These are phyloP conservation scores for Didymella keratinophila DNA, from an alignment of 2,329 filamentous ascomycete species.

Conservation along the genomic window DNA sequence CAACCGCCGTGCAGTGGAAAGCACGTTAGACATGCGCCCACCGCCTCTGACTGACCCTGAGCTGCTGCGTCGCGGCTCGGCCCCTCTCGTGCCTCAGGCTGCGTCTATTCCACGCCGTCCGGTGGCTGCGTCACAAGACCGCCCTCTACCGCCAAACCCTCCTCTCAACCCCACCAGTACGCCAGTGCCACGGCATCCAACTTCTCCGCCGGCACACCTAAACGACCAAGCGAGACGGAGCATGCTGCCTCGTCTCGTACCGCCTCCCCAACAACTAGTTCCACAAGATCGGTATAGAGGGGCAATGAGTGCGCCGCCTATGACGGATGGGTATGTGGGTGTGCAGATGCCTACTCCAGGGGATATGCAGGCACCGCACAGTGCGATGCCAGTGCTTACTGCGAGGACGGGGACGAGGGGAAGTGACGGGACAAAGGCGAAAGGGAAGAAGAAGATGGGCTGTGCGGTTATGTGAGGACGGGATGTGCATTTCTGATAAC, in stretches of 20 bases:
- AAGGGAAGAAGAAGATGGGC: constrained; percentile 27
- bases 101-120: constrained; percentile 23
- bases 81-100: constrained; percentile 20
- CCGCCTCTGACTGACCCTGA: constrained; percentile 29
- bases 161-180: constrained; percentile 14
- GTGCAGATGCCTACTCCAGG: not conserved
- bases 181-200: constrained; percentile 2
- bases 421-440: constrained; percentile 12
- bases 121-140: not conserved
- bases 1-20: constrained; percentile 27
- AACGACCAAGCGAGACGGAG: constrained; percentile 7
- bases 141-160: constrained; percentile 14
- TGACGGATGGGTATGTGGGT: constrained; percentile 13
- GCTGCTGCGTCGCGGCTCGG: constrained; percentile 36
- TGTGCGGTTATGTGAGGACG: constrained; percentile 31
- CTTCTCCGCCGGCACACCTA: constrained; percentile 1
- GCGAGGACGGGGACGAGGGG: not conserved
- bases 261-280: constrained; percentile 8
- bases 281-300: constrained; percentile 12
- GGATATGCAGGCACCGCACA: constrained; percentile 8
- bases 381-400: constrained; percentile 12
- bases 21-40: constrained; percentile 32
- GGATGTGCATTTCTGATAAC: not conserved
- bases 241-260: constrained; percentile 26
- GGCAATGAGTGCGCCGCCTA: constrained; percentile 32